These are phyloP conservation scores for Syzygium jambos DNA, from an alignment of 345 rosid species.

Conservation along the genomic window DNA sequence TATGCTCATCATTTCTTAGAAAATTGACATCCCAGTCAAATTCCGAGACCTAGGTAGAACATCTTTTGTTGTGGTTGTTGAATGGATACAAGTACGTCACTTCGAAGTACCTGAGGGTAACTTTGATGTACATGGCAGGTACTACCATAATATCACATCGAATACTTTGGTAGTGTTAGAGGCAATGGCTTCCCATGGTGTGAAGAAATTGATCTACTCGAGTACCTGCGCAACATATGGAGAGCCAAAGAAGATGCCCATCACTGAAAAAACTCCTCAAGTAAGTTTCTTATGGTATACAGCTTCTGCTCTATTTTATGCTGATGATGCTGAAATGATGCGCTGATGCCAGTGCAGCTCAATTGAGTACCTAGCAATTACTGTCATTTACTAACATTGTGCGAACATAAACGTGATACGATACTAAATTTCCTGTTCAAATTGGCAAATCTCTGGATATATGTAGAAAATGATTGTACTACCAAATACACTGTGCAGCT, in stretches of 20 bases:
- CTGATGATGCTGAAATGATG: not conserved
- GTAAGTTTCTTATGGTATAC: conserved; percentile 12
- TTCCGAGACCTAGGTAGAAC: not conserved
- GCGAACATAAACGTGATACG: not conserved
- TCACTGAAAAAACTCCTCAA: conserved; percentile 85
- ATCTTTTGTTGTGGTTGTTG: not conserved
- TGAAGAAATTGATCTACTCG: conserved; percentile 85
- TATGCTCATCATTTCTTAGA: not conserved
- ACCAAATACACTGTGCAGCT: conserved; percentile 19
- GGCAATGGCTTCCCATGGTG: conserved; percentile 73
- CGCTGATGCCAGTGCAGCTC: not conserved
- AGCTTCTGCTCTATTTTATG: not conserved
- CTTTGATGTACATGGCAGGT: conserved; percentile 27
- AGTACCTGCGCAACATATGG: conserved; percentile 99
- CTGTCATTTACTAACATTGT: not conserved
- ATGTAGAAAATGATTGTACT: not conserved
- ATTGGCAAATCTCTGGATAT: not conserved
- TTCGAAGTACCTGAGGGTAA: not conserved
- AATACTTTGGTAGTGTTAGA: conserved; percentile 89
- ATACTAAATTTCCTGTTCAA: not conserved
- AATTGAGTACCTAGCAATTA: not conserved
- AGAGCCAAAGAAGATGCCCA: conserved; percentile 97
- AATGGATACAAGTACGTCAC: not conserved
- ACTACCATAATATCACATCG: conserved; percentile 94
- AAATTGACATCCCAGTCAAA: not conserved